Base-by-base conservation (phyloP, 345 rosid genomes). In the Schrenkiella parvula region DNA sequence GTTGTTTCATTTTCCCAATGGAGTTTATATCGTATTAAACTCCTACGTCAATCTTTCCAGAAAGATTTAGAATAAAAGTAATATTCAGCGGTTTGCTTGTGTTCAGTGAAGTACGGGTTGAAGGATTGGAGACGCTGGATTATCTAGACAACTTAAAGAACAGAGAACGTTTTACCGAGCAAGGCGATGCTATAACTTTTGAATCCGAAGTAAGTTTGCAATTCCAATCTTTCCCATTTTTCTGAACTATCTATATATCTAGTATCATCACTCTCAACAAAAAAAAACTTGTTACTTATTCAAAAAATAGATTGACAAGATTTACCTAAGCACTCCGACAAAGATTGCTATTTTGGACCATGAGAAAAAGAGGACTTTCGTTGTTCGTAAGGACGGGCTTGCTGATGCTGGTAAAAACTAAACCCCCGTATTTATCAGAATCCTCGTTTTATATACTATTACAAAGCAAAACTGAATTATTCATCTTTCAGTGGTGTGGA, bases 281-380 rank as follows among this genome's bases (percentile, higher is more conserved):
- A 3, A 26, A 68, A 23, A 53, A 17, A 46, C 6, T 9, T 53
- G n/a, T 8, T 37, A 54, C 72, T 32, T 74, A 19, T 13, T 56
- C 5, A 74, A 78, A 59, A 37, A 6, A 75, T 55, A 86, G 97
- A 81, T 84, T 75, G 96, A 93, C 78, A 88, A 85, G 82, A 77
- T 91, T 64, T 91, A 91, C 75, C 89, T 91, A 60, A 86, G 91
- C 66, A 88, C 95, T 44, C 96, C 97, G 21, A 87, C 96, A 41
- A 91, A 91, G 85, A 89, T 88, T 76, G 96, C 99, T 14, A 89
- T 95, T 41, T 68, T 91, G 78, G 99, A 95, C 78, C 99, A 91
- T 29, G 97, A 89, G 77, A 89, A 86, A 85, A 95, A 95, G 86
- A 87, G 96, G 77, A 95, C 99, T 28, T 89, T 91, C 56, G 96